Evolutionary conservation across 805 yeast species (phyloP).

Genomic region (Grigorovia humatica): DNA sequence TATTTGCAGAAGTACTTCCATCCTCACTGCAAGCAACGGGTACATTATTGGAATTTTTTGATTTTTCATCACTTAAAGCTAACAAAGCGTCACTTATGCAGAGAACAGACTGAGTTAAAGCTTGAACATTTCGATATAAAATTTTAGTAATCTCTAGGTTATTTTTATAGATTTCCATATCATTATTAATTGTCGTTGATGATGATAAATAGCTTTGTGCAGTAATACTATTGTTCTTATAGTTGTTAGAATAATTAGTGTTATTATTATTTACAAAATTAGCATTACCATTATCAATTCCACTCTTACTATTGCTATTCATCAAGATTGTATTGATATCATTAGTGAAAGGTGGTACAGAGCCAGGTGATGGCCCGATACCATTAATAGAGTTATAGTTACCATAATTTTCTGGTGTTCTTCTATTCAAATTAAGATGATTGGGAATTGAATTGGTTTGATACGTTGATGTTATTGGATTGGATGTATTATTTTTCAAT

Average conservation of each 20-base stretch:
- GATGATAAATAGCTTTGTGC: not conserved
- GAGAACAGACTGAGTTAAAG: slow-evolving; percentile 1
- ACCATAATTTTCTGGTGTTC: not conserved
- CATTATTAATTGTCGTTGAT: not conserved
- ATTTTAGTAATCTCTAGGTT: not conserved
- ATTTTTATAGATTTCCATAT: not conserved
- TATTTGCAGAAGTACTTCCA: not conserved
- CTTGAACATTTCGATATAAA: not conserved
- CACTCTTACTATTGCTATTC: not conserved
- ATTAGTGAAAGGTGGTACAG: not conserved
- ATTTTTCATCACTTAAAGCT: not conserved
- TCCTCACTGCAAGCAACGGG: not conserved
- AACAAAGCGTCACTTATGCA: slow-evolving; percentile 2
- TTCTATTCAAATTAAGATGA: not conserved
- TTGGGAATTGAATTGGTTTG: not conserved
- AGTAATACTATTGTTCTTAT: not conserved
- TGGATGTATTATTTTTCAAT: not conserved
- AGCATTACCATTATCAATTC: not conserved
- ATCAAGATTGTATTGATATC: not conserved
- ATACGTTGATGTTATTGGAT: not conserved
- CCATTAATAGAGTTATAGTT: not conserved
- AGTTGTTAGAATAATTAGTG: no score
- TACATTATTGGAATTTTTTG: not conserved
- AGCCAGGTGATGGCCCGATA: not conserved
- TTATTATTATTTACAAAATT: not conserved